Evolutionary conservation across 2,329 filamentous ascomycete genomes (phyloP), one percentile per base, ranked within the genome.

Genomic region (Pezicula radicicola): DNA sequence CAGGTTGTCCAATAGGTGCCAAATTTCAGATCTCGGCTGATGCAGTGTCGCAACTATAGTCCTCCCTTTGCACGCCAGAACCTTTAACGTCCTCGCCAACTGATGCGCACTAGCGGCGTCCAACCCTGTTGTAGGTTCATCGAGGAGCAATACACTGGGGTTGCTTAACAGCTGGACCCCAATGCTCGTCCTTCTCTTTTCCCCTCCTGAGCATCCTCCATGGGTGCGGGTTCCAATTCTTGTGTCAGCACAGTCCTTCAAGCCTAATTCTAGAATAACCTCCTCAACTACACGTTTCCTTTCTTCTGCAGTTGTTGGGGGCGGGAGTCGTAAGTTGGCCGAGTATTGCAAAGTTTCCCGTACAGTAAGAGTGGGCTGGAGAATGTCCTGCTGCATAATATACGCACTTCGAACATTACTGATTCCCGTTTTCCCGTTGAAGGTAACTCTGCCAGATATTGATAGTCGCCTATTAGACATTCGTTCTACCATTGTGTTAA

Each of bases 121-220:
- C 7, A 92, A 74, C 1, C 87, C 87, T 1, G 88, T 91, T 0
- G 89, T 92, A 0, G 88, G 88, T 61, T 92, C 27, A 61, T 93
- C 89, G 19, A 91, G 77, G 66, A 90, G 91, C 6, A 92, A 70
- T 1, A 92, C 79, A 6, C 86, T 89, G 1, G 89, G 88, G 63
- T 91, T 92, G 4, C 86, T 83, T n/a, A 92, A 73, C 51, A 92
- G 75, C 67, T 91, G 88, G 4, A 92, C 87, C 2, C 87, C 88
- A 45, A 92, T 88, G 56, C 86, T 90, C 0, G 86, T 87, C 28
- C 88, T 75, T 55, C 88, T 76, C 72, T 91, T 91, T 66, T 92
- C 89, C 3, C 88, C 89, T 0, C 89, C 88, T 42, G 87, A 91
- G 62, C 88, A 91, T 0, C 88, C 88, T 43, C 88, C 84, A 61